phyloP scores from a whole-genome alignment of 176 grass and related monocot genomes.

The Oryza glaberrima region DNA sequence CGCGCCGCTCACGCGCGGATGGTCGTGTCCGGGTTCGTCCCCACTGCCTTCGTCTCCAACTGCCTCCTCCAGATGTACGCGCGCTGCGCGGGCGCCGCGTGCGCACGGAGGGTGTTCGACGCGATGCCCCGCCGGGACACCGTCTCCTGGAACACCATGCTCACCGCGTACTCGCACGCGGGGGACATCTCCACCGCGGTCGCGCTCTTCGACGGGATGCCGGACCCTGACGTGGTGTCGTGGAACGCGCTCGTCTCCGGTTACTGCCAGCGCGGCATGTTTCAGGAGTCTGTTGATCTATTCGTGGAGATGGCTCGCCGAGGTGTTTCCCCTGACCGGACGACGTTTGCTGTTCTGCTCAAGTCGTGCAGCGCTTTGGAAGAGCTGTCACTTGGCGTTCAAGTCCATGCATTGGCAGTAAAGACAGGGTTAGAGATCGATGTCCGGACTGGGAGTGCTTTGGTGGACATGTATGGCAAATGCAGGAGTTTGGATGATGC shows the following conservation, averaged over 20 bases:
- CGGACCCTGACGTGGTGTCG: constrained; percentile 63
- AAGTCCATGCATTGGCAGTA: constrained; percentile 52
- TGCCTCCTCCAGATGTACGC: constrained; percentile 81
- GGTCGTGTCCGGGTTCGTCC: constrained; percentile 61
- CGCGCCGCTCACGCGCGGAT: constrained; percentile 62
- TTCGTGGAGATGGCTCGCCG: constrained; percentile 58
- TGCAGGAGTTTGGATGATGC: constrained; percentile 66
- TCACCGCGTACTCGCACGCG: constrained; percentile 43
- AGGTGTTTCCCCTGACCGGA: constrained; percentile 45
- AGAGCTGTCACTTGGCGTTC: constrained; percentile 53
- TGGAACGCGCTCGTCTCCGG: constrained; percentile 71
- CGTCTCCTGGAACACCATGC: constrained; percentile 81
- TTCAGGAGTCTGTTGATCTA: constrained; percentile 43
- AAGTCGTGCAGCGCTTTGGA: constrained; percentile 62
- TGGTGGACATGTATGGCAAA: constrained; percentile 87
- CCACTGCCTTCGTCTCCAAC: constrained; percentile 70
- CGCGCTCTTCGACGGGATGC: constrained; percentile 59
- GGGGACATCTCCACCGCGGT: constrained; percentile 34
- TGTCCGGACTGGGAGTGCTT: constrained; percentile 58
- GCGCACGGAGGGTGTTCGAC: constrained; percentile 63
- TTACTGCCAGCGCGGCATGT: constrained; percentile 46
- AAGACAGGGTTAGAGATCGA: constrained; percentile 66
- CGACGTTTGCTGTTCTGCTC: constrained; percentile 64
- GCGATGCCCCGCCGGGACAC: constrained; percentile 53
- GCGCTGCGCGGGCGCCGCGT: constrained; percentile 39